Base-by-base conservation (phyloP, 306 rosid species). In the Casuarina cunninghamiana region DNA sequence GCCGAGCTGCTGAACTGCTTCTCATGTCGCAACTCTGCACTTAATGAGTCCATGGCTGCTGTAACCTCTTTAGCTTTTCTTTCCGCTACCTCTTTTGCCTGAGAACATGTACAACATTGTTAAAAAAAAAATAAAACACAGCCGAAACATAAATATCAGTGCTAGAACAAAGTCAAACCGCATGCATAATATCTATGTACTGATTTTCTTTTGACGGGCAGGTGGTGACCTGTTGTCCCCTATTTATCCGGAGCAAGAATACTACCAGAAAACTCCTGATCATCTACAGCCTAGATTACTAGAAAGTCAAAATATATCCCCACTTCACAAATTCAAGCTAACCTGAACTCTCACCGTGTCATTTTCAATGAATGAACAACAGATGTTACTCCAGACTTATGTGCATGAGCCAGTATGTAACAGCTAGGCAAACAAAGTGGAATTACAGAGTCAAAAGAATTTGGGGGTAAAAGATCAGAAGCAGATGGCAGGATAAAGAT, bases 1-100 rank as follows among this genome's bases (percentile, higher is more conserved):
- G 94, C 91, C 4, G 91, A 96, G 88, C 78, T 85, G 88, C 88
- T 86, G 65, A 74, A 78, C 68, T 82, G 89, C 80, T 89, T 91
- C 84, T 91, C 98, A 71, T 81, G 82, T 70, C 75, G 83, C 74
- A 96, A 73, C 75, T 96, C 99, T 38, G 86, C 85, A 62, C 84
- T 86, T 81, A 93, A 70, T 4, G 86, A 85, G 60, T 96, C 96
- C 88, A 91, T 80, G 71, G 87, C 70, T 62, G 66, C 26, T 44
- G 90, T 43, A 49, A 83, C 78, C 82, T 93, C 97, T 79, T 74
- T 88, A 51, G 89, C 83, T 83, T 84, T 93, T 82, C 91, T 86
- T 82, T 96, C 99, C 35, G 93, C 94, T n/a, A 46, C 71, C 77
- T 90, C 99, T 87, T 93, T 91, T 41, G 87, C 97, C 99, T 95